Conservation (phyloP, 345 rosid genomes). For the Hypericum perforatum region DNA sequence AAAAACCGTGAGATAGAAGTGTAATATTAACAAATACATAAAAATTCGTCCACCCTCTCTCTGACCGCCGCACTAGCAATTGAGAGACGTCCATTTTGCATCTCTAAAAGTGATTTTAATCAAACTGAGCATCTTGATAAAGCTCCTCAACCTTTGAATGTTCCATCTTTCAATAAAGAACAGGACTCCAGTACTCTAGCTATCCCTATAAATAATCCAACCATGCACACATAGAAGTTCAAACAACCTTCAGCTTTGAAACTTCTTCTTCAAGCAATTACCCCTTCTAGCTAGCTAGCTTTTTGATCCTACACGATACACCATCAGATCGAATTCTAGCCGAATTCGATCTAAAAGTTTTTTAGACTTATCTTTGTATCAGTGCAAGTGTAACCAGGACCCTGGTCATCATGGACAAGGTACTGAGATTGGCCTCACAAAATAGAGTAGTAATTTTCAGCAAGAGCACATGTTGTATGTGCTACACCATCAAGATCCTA, state of each 20-base stretch:
- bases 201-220: slow-evolving; percentile 53
- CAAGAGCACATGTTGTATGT: slow-evolving; percentile 41
- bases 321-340: slow-evolving; percentile 19
- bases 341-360: slow-evolving; percentile 26
- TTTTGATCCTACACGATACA: slow-evolving; percentile 9
- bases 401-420: slow-evolving; percentile 28
- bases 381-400: no score
- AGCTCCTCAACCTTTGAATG: slow-evolving; percentile 29
- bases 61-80: no score
- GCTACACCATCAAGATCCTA: slow-evolving; percentile 28
- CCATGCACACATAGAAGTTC: slow-evolving; percentile 20
- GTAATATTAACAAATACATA: no score
- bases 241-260: slow-evolving; percentile 30
- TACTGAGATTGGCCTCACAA: slow-evolving; percentile 25
- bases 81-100: slow-evolving; percentile 13
- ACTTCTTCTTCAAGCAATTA: no score
- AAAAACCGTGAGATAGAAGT: no score
- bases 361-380: no score
- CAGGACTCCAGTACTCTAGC: slow-evolving; percentile 15
- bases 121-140: slow-evolving; percentile 33
- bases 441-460: slow-evolving; percentile 34
- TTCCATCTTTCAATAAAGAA: slow-evolving; percentile 20
- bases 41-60: no score
- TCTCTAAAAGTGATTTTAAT: slow-evolving; percentile 29
- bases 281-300: no score